Base-by-base conservation (phyloP, 805 yeast genomes). In the Metschnikowia koreensis region DNA sequence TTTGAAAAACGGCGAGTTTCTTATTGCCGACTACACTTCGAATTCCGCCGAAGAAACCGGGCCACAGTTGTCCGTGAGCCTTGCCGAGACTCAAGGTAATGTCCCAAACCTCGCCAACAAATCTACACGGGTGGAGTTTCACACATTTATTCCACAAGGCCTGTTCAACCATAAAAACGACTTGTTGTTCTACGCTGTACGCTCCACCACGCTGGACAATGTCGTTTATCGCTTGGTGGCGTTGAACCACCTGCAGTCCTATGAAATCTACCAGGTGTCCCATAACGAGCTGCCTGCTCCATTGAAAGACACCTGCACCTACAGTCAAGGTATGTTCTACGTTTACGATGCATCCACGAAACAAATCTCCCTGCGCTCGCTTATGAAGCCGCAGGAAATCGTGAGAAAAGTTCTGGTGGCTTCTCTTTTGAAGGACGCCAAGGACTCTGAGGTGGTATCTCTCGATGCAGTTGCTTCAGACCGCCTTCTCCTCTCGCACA, bases 401-500 rank as follows among this genome's bases (percentile, higher is more conserved):
- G 29, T 46, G 26, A 62, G 58, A 28, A 42, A 61, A 29, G 52
- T 69, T n/a, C 55, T 62, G 10, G 57, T 70, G 31, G 52, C 49
- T 8, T 37, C 60, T 7, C 47, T 67, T 37, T 43, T 63, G 38
- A 52, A 48, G 12, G 51, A 38, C 7, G 40, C 49, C 7, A 16
- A 41, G 22, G 38, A 50, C 9, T 41, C 42, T 3, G 53, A 45
- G 10, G 52, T 53, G 28, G 55, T 62, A 13, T 70, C 81, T 1
- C 66, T 79, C 29, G 48, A 61, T 36, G 64, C 76, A 3, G 76
- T 77, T 4, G 69, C 80, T 38, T 63, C 75, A 12, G 80, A 77
- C 57, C 69, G 86, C 57, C 56, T 80, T n/a, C 62, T 81, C 10
- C 55, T 81, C 9, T 66, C 81, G 0, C 63, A 66, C 48, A 70